phyloP scores from a whole-genome alignment of 1,284 basidiomycete species.

The Coniferiporia weirii region DNA sequence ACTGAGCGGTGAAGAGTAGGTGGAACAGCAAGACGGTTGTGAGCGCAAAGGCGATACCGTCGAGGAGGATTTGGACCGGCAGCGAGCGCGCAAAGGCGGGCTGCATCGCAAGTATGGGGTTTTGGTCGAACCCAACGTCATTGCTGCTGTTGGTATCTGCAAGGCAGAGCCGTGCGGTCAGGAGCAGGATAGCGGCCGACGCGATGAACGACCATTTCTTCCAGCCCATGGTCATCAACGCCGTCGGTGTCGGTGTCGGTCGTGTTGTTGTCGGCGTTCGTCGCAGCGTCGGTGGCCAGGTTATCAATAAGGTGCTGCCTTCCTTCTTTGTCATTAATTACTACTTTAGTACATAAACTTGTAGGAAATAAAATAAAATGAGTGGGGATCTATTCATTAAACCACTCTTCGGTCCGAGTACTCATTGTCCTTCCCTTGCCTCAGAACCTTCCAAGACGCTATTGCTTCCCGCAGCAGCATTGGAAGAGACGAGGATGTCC shows the following conservation, averaged over 20 bases:
- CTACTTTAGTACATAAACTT: neutral
- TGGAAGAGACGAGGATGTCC: slow-evolving; percentile 5
- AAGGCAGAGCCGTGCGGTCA: no score
- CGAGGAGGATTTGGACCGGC: slow-evolving; percentile 86
- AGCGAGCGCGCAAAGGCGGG: slow-evolving; percentile 82
- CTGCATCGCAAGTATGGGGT: slow-evolving; percentile 74
- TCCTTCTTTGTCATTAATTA: neutral
- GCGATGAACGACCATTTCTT: no score
- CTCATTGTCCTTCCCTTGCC: neutral
- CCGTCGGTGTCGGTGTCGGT: no score
- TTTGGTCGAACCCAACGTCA: neutral
- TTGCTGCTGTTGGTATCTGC: no score
- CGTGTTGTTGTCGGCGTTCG: no score
- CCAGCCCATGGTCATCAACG: no score
- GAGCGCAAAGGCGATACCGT: slow-evolving; percentile 85
- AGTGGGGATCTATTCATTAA: no score
- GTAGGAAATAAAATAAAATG: neutral
- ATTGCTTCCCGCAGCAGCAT: neutral
- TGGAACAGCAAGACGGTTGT: slow-evolving; percentile 87
- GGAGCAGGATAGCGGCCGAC: no score
- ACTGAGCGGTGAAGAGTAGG: slow-evolving; percentile 91
- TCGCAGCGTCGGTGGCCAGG: no score
- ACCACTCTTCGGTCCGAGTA: neutral
- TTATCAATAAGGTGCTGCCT: no score
- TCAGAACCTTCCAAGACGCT: neutral